Conservation (phyloP, 1,284 basidiomycete species). For the Ceratobasidium papillatum region DNA sequence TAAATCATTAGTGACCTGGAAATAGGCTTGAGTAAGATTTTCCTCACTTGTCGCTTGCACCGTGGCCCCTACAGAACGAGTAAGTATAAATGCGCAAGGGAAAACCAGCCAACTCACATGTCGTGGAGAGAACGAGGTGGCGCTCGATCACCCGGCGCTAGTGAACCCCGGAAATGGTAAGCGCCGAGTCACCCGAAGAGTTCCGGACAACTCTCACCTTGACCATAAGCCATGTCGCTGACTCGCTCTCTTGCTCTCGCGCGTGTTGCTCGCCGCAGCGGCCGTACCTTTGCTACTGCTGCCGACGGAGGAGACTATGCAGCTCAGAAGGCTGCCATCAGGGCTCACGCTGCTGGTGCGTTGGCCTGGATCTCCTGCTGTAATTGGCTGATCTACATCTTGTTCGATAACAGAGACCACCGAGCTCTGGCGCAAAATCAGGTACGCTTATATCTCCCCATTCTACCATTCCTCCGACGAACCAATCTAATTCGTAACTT, state of each 20-base stretch:
- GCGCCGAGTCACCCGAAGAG: conserved; percentile 14
- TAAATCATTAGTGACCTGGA: background rate
- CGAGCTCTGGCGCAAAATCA: conserved; percentile 85
- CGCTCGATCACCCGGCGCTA: conserved; percentile 14
- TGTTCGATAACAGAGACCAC: conserved; percentile 64
- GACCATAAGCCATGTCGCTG: conserved; percentile 8
- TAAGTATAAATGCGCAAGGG: background rate
- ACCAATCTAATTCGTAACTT: conserved; percentile 14
- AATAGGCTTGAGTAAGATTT: background rate
- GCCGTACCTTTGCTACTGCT: conserved; percentile 39
- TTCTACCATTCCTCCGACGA: background rate
- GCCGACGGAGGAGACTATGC: conserved; percentile 41
- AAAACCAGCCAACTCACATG: conserved; percentile 31
- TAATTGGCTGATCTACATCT: conserved; percentile 37
- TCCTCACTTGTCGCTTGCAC: conserved; percentile 76
- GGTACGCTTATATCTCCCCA: conserved; percentile 57
- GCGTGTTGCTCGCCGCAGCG: conserved; percentile 28
- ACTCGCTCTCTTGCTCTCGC: conserved; percentile 35
- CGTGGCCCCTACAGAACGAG: conserved; percentile 66
- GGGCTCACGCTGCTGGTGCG: conserved; percentile 74
- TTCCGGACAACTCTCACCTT: conserved; percentile 26
- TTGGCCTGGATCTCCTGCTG: conserved; percentile 35
- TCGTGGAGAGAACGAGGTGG: conserved; percentile 20
- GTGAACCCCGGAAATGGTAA: background rate
- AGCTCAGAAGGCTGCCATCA: conserved; percentile 63